Base-by-base conservation (phyloP, 768 basidiomycete genomes). In the Macrolepiota dolichaula region DNA sequence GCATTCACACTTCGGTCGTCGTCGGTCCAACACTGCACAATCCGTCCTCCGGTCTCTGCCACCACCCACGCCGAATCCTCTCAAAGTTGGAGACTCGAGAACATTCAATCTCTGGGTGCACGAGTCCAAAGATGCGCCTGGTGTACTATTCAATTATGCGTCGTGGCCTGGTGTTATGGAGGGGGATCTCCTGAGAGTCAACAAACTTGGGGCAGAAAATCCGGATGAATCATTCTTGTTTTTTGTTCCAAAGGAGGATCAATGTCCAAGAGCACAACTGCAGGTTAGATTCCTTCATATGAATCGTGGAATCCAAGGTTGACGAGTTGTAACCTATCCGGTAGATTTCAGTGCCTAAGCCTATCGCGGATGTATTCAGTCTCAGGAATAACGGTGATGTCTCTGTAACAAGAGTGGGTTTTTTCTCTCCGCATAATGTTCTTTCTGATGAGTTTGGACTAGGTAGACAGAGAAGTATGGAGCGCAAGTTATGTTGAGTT, bases 401-500 rank as follows among this genome's bases (percentile, higher is more conserved):
- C 46, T 79, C 75, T 0, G 74, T 91, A 47, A 89, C 84, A 13
- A 94, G 93, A 79, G 92, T 71, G 15, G 36, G 68, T 35, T 10
- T 11, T 5, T 13, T n/a, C 83, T 50, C 65, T 38, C 9, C 24
- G 44, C 17, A 17, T 15, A 22, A 29, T 22, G 12, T 35, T 17
- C 19, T 27, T 19, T 27, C 25, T 52, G 24, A n/a, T 37, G 29
- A 37, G 61, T 46, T 51, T 66, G 59, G 58, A 47, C 63, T 65
- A 93, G 91, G 89, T 92, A 44, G 86, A 95, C 64, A 84, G 80
- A 65, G 76, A 79, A 6, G 73, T 75, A 38, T 81, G 84, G 62
- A 81, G 76, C 25, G 92, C 91, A 0, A 87, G 91, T 62, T 89
- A 88, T 69, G 81, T 98, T 53, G 96, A 98, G 68, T 82, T 98